Conservation (phyloP, 2,329 filamentous ascomycete species). For the Colletotrichum trifolii region DNA sequence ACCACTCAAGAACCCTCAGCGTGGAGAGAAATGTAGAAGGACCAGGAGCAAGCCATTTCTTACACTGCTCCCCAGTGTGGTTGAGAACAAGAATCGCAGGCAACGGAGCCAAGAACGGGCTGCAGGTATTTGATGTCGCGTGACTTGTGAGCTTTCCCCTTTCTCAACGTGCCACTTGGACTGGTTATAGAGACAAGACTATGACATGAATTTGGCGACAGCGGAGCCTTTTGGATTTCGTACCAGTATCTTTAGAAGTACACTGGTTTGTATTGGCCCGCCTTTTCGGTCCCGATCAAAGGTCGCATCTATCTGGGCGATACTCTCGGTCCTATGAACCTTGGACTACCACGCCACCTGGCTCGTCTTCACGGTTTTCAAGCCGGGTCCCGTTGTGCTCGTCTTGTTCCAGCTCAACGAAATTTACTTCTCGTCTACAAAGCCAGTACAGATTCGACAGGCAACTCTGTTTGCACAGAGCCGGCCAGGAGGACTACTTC, state of each 20-base stretch:
- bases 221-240: constrained; percentile 66
- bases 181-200: constrained; percentile 74
- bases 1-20: constrained; percentile 82
- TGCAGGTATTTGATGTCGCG: constrained; percentile 43
- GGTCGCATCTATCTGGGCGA: constrained; percentile 59
- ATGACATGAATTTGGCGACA: constrained; percentile 77
- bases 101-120: constrained; percentile 83
- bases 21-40: constrained; percentile 82
- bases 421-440: constrained; percentile 67
- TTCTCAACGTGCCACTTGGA: constrained; percentile 46
- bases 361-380: constrained; percentile 62
- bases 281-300: constrained; percentile 64
- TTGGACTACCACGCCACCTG: constrained; percentile 65
- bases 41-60: constrained; percentile 68
- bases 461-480: constrained; percentile 65
- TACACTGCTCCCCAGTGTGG: neutral
- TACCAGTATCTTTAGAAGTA: constrained; percentile 58
- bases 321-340: constrained; percentile 66
- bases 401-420: constrained; percentile 68
- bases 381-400: constrained; percentile 62
- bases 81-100: constrained; percentile 45
- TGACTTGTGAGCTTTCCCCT: no score
- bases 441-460: constrained; percentile 67
- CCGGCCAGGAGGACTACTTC: constrained; percentile 62
- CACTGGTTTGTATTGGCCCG: constrained; percentile 56